phyloP scores from a whole-genome alignment of 1,284 basidiomycete genomes.

The Ustilago vetiveriae region DNA sequence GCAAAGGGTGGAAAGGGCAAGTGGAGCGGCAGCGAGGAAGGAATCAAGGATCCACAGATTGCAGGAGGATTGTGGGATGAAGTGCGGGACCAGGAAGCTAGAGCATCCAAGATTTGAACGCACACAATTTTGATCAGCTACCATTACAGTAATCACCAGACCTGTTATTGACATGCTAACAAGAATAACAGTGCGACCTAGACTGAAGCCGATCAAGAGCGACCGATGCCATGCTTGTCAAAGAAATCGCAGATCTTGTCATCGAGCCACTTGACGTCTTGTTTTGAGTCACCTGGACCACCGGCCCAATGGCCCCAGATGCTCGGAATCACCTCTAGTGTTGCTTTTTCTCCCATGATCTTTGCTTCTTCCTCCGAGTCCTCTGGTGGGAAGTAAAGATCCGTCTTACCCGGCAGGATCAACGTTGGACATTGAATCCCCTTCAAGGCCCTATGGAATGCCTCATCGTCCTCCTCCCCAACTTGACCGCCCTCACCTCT shows the following conservation, averaged over 20 bases:
- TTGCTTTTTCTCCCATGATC: constrained; percentile 34
- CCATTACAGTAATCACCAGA: too few relatives aligned
- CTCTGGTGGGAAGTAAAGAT: constrained; percentile 57
- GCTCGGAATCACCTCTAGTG: constrained; percentile 43
- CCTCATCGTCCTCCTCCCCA: constrained; percentile 27
- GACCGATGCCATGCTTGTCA: constrained; percentile 24
- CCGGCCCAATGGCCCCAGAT: constrained; percentile 57
- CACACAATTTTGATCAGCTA: too few relatives aligned
- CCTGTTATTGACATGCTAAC: too few relatives aligned
- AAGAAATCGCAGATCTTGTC: constrained; percentile 36
- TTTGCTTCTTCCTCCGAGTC: constrained; percentile 36
- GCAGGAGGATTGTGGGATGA: constrained; percentile 51
- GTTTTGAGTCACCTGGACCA: constrained; percentile 36
- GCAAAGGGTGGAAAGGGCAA: constrained; percentile 37
- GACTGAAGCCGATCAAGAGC: not conserved
- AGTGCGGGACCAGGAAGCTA: constrained; percentile 29
- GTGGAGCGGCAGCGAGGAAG: constrained; percentile 30
- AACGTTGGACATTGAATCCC: constrained; percentile 39
- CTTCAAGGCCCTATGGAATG: constrained; percentile 40
- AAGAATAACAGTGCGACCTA: not conserved
- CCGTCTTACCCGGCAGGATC: constrained; percentile 41
- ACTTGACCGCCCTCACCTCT: constrained; percentile 20
- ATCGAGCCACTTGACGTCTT: constrained; percentile 47
- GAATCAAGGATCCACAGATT: constrained; percentile 25
- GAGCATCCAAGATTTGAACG: constrained; percentile 38